These are phyloP conservation scores for Begonia peltatifolia DNA, from an alignment of 306 rosid genomes.

Conservation along the genomic window DNA sequence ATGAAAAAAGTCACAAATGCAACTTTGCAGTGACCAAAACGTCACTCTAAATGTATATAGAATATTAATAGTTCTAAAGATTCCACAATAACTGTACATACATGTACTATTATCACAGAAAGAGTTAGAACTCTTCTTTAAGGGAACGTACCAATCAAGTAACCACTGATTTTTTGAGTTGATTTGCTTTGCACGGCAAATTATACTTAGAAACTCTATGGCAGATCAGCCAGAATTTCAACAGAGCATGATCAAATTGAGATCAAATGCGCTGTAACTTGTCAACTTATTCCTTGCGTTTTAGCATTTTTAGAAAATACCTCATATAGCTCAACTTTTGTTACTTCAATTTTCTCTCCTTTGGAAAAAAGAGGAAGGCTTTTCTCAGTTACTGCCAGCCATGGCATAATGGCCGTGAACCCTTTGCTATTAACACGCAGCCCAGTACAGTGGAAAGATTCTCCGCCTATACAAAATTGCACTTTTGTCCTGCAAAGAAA, in stretches of 20 bases:
- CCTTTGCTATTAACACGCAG: constrained; percentile 49
- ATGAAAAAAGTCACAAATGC: too few species aligned
- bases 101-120: too few species aligned
- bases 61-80: too few species aligned
- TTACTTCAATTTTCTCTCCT: constrained; percentile 68
- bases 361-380: constrained; percentile 62
- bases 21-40: too few species aligned
- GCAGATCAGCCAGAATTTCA: constrained; percentile 7
- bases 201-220: too few species aligned
- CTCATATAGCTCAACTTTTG: constrained; percentile 76
- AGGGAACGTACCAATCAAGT: too few species aligned
- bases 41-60: too few species aligned
- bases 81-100: too few species aligned
- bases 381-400: constrained; percentile 82
- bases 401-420: constrained; percentile 82
- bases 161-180: too few species aligned
- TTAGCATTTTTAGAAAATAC: constrained; percentile 19
- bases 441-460: constrained; percentile 77
- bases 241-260: constrained; percentile 6
- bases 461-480: constrained; percentile 70
- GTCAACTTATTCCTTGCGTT: constrained; percentile 2
- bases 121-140: too few species aligned
- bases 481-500: constrained; percentile 51
- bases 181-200: too few species aligned
- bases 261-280: constrained; percentile 2